A percentile compares a stretch with the other conserved stretches of the same genome.
Conservation (phyloP, 2,329 filamentous ascomycete genomes). For the Teratosphaeria zuluensis region DNA sequence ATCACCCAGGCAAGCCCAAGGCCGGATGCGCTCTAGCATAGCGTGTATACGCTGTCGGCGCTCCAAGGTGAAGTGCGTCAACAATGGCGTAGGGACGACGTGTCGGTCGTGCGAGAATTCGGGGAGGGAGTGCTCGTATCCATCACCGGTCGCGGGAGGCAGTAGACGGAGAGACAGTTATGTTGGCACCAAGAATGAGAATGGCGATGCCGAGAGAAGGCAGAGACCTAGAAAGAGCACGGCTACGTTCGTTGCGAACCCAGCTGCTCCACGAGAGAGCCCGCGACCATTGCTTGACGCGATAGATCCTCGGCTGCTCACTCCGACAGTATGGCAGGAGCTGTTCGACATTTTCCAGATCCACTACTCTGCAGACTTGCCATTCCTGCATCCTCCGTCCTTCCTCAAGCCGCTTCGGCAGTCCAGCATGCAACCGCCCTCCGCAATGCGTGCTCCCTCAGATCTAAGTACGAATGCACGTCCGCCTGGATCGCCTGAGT, state of each 20-base stretch:
- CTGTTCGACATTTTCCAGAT: slow-evolving; percentile 61
- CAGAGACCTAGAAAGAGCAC: slow-evolving; percentile 30
- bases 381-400: slow-evolving; percentile 59
- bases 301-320: slow-evolving; percentile 53
- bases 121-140: slow-evolving; percentile 64
- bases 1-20: slow-evolving; percentile 20
- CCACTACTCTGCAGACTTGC: slow-evolving; percentile 62
- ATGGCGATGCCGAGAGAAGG: slow-evolving; percentile 19
- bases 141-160: slow-evolving; percentile 38
- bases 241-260: slow-evolving; percentile 23
- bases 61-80: slow-evolving; percentile 83
- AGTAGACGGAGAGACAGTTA: slow-evolving; percentile 22
- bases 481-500: slow-evolving; percentile 44
- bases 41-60: slow-evolving; percentile 66
- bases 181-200: slow-evolving; percentile 9
- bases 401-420: slow-evolving; percentile 43
- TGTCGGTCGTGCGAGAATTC: slow-evolving; percentile 67
- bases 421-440: slow-evolving; percentile 14
- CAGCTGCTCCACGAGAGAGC: slow-evolving; percentile 25
- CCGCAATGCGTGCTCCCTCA: slow-evolving; percentile 10
- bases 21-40: slow-evolving; percentile 63
- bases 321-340: slow-evolving; percentile 56
- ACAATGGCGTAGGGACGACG: slow-evolving; percentile 59
- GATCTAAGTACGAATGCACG: slow-evolving; percentile 17
- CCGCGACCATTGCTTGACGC: slow-evolving; percentile 43